phyloP scores from a whole-genome alignment of 257 asterid species.

The Plantago ovata region DNA sequence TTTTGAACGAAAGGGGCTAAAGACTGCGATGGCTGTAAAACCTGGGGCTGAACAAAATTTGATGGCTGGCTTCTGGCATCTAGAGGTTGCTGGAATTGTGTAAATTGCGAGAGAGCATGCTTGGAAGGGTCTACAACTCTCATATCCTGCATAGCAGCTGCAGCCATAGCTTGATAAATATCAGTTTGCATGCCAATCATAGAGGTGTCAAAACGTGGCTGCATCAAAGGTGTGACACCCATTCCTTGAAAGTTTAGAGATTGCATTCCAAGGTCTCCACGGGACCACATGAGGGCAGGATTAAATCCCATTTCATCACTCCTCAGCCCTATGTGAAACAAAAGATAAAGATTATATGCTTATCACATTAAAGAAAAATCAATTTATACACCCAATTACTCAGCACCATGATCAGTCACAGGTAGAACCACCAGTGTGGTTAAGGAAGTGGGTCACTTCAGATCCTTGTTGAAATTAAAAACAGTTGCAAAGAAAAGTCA shows the following conservation, averaged over 20 bases:
- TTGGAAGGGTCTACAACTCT: constrained; percentile 51
- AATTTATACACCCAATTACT: neutral
- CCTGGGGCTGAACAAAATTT: constrained; percentile 36
- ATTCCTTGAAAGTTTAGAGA: constrained; percentile 55
- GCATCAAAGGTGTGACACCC: constrained; percentile 68
- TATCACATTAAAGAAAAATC: neutral
- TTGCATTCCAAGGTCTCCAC: constrained; percentile 53
- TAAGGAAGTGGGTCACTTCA: too few species aligned
- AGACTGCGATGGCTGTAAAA: constrained; percentile 40
- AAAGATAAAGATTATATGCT: constrained; percentile 6
- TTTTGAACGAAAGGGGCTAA: constrained; percentile 35
- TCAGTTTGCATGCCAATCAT: constrained; percentile 56
- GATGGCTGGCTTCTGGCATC: constrained; percentile 22
- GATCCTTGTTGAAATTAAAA: too few species aligned
- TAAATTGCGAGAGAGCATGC: constrained; percentile 36
- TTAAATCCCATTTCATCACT: constrained; percentile 51
- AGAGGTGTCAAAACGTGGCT: constrained; percentile 45
- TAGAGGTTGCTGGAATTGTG: constrained; percentile 59
- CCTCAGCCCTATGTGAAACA: constrained; percentile 44
- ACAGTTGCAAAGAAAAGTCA: too few species aligned
- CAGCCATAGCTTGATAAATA: constrained; percentile 66
- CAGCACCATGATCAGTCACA: too few species aligned
- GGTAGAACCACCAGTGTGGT: too few species aligned
- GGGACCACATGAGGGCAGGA: constrained; percentile 55
- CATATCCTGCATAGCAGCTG: constrained; percentile 63